Percentiles rank a stretch among this genome's conserved stretches.
Conservation (phyloP, 176 grass and related monocot genomes). For the Rhynchospora breviuscula region DNA sequence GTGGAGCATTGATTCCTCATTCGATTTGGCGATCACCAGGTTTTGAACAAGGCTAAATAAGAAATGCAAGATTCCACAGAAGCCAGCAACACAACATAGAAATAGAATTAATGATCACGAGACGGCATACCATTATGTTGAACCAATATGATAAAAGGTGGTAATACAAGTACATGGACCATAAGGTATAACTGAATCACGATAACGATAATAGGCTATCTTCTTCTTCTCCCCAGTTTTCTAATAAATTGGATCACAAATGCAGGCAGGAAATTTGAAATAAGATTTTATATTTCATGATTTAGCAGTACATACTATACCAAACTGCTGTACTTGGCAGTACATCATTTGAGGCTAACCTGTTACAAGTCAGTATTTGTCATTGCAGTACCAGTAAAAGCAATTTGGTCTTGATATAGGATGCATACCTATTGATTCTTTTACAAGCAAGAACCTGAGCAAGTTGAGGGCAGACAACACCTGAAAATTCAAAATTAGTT, state of each 20-base stretch:
- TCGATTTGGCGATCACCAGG: not conserved
- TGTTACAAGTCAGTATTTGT: not conserved
- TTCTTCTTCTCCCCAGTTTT: not conserved
- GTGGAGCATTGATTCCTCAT: not conserved
- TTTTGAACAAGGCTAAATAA: not conserved
- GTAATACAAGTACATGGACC: not conserved
- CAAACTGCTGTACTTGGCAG: not conserved
- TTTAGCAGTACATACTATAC: not conserved
- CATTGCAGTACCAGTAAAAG: not conserved
- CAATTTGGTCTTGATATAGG: not conserved
- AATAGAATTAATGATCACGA: not conserved
- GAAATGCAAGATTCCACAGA: not conserved
- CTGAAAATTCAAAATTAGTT: slow-evolving; percentile 35
- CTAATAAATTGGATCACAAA: not conserved
- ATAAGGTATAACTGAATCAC: not conserved
- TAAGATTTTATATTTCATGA: not conserved
- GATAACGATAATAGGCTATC: not conserved
- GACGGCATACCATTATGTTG: not conserved
- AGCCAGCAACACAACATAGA: not conserved
- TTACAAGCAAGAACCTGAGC: slow-evolving; percentile 71
- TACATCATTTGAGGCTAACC: not conserved
- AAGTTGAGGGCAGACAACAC: slow-evolving; percentile 84
- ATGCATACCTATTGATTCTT: slow-evolving; percentile 64
- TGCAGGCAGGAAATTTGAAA: not conserved
- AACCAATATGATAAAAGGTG: not conserved